A percentile compares a stretch with the other conserved stretches of the same genome.
Conservation (phyloP, 2,329 filamentous ascomycete genomes). For the Neofusicoccum sp. region DNA sequence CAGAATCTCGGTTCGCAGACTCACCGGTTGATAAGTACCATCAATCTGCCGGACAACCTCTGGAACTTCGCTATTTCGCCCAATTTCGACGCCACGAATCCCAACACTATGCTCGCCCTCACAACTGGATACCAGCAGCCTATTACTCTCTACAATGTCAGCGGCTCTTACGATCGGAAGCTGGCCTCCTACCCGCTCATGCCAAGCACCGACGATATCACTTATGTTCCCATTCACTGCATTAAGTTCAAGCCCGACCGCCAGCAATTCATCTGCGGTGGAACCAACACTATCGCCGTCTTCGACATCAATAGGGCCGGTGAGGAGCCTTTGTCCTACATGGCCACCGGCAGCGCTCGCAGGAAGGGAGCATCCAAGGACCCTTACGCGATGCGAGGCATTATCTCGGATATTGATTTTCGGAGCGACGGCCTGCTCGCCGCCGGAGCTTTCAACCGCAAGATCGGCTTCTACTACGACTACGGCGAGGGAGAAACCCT, state of each 20-base stretch:
- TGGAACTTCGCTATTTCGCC: slow-evolving; percentile 60
- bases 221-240: neutral
- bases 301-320: slow-evolving; percentile 56
- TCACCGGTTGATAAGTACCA: slow-evolving; percentile 23
- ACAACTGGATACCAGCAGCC: slow-evolving; percentile 58
- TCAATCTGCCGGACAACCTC: slow-evolving; percentile 51
- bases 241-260: slow-evolving; percentile 56
- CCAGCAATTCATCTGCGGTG: slow-evolving; percentile 60
- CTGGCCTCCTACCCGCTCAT: slow-evolving; percentile 59
- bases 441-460: slow-evolving; percentile 59
- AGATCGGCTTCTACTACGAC: slow-evolving; percentile 58
- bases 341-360: slow-evolving; percentile 41
- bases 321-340: slow-evolving; percentile 30
- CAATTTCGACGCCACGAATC: slow-evolving; percentile 55
- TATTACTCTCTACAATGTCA: slow-evolving; percentile 53
- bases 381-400: slow-evolving; percentile 49
- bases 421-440: slow-evolving; percentile 53
- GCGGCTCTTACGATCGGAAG: slow-evolving; percentile 37
- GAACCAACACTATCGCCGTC: slow-evolving; percentile 54
- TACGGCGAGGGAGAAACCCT: slow-evolving; percentile 53
- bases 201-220: slow-evolving; percentile 32
- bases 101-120: slow-evolving; percentile 54
- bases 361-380: slow-evolving; percentile 46
- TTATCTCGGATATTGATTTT: slow-evolving; percentile 56
- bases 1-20: slow-evolving; percentile 49